These are phyloP conservation scores for Eudorina sp. DNA, from an alignment of 139 green algal species.

Conservation along the genomic window DNA sequence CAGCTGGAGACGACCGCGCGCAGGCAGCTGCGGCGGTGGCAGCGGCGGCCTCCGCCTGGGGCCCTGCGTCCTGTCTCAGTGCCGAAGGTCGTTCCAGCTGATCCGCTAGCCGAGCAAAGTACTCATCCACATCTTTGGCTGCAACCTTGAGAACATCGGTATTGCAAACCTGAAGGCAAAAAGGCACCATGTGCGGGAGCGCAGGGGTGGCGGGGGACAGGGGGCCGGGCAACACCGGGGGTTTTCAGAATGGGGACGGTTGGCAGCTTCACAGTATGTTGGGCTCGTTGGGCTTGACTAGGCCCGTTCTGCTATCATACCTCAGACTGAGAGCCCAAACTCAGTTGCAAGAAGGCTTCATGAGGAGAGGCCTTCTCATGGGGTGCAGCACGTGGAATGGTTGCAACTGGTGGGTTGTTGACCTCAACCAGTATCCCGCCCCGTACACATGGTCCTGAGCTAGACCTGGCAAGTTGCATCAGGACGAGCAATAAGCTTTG, in stretches of 20 bases:
- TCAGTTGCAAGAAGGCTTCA: too few species aligned
- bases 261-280: neutral
- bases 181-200: too few species aligned
- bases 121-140: conserved; percentile 10
- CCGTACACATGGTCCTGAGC: too few species aligned
- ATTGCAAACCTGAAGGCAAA: neutral
- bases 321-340: too few species aligned
- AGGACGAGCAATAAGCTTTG: neutral
- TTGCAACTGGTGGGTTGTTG: too few species aligned
- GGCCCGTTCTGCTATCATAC: too few species aligned
- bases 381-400: too few species aligned
- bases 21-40: neutral
- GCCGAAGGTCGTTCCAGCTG: neutral
- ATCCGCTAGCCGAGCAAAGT: neutral
- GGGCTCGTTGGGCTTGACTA: too few species aligned
- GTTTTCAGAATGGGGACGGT: neutral
- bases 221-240: neutral
- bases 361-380: too few species aligned
- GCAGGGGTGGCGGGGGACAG: neutral
- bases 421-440: too few species aligned
- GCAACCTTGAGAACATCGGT: neutral
- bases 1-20: too few species aligned
- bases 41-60: neutral
- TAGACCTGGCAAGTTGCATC: neutral
- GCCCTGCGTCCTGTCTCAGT: neutral